phyloP scores from a whole-genome alignment of 2,329 filamentous ascomycete species.

The Macrophomina pseudophaseolina region DNA sequence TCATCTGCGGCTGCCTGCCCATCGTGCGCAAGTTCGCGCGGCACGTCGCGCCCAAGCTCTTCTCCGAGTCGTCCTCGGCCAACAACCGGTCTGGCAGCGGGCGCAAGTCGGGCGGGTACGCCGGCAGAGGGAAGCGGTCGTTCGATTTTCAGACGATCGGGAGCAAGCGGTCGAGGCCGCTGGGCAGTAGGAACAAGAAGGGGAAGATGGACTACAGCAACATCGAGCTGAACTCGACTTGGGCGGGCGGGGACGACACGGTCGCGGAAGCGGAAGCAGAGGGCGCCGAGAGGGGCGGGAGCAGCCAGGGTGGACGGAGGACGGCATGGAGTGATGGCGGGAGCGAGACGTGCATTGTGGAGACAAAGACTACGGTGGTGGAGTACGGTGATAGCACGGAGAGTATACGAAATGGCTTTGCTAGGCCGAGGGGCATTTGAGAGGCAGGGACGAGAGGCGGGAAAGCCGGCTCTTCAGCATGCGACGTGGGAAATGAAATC shows the following conservation, averaged over 20 bases:
- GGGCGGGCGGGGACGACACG: background rate
- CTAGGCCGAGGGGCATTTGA: background rate
- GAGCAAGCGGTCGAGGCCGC: slow-evolving; percentile 5
- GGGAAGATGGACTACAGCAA: background rate
- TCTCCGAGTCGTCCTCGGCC: background rate
- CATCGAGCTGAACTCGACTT: slow-evolving; percentile 12
- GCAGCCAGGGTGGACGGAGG: background rate
- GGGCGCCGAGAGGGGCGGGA: background rate
- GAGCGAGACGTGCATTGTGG: slow-evolving; percentile 12
- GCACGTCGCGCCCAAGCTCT: slow-evolving; percentile 40
- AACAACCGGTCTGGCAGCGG: background rate
- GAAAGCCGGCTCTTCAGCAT: background rate
- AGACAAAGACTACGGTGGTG: slow-evolving; percentile 15
- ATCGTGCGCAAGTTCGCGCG: slow-evolving; percentile 49
- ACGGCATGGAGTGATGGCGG: slow-evolving; percentile 18
- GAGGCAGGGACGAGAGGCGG: background rate
- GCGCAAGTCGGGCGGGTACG: no score
- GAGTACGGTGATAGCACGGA: background rate
- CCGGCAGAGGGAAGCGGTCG: background rate
- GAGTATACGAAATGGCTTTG: background rate
- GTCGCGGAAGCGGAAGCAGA: background rate
- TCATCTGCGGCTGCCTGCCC: slow-evolving; percentile 50
- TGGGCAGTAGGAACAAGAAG: background rate
- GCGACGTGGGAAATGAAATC: no score
- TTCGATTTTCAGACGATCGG: slow-evolving; percentile 9